Evolutionary conservation across 306 rosid genomes (phyloP), one percentile per base, ranked within the genome.

Genomic region (Rosa lucieae): DNA sequence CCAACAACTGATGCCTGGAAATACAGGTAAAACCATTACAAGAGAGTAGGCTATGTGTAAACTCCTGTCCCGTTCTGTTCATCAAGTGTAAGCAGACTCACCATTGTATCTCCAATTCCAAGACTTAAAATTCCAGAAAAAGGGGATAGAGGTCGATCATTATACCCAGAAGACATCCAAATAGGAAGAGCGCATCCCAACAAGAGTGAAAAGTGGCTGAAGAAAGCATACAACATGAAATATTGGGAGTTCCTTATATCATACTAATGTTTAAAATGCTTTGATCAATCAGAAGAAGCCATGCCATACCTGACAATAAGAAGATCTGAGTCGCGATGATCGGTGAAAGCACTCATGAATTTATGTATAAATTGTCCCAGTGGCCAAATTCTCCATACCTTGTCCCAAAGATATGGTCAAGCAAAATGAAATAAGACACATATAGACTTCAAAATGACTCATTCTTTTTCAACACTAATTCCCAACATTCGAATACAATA

Each of bases 351-450:
- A 85, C 86, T 95, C 99, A 95, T 95, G 88, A 95, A 95, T 71
- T 93, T 90, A 87, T 89, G 90, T 62, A 95, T 77, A 46, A 72
- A 88, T 75, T 89, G 89, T 59, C 99, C 99, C 77, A 91, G 82
- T 23, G 98, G 99, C 98, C 94, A 95, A 76, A 95, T 93, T 89
- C 90, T 90, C 98, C 99, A 95, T 68, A 92, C 89, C 97, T 95
- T 76, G 49, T 78, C 78, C 82, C 44, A 82, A 81, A 48, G 82
- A 44, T 51, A 48, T 47, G 76, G 80, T 70, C 77, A 72, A 72
- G 53, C 35, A 72, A 77, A 74, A 77, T 68, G 76, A 73, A 74
- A 46, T 56, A 72, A 51, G 78, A 78, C 79, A 58, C 1, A 39
- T 6, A 6, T 10, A 32, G 23, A 29, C 62, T 49, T 20, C 20